Evolutionary conservation across 2,329 filamentous ascomycete species (phyloP), one percentile per base, ranked within the genome.

Genomic region (Zymoseptoria pseudotritici): DNA sequence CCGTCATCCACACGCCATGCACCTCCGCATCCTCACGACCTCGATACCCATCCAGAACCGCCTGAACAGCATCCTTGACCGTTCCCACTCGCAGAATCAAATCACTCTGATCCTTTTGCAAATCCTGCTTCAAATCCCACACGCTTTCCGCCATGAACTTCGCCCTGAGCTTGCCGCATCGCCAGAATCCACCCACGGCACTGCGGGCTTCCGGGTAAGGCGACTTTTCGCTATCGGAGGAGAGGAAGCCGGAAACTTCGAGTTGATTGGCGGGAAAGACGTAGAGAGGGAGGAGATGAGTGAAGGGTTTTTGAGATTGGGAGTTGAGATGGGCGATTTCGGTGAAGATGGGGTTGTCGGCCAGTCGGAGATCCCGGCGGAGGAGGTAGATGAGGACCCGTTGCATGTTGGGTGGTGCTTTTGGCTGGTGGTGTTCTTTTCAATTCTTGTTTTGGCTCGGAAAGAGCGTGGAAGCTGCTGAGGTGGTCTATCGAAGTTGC

Each of bases 331-430:
- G 71, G 24, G 77, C 74, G 6, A 81, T 73, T 60, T 80, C 77
- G 69, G 90, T 80, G 20, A 93, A 80, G 50, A 91, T 80, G 0
- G 88, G 88, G 68, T 92, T 92, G 73, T 93, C 89, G 26, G 83
- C 79, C 24, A 89, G 78, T 61, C 90, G 86, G 20, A 91, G 78
- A 71, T 93, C 90, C 65, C 86, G 84, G 52, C 89, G 84, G 42
- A 92, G 73, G 21, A 92, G 72, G 69, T 91, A 91, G 58, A 93
- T 78, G 56, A 91, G 76, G 22, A 89, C 78, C 51, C 75, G 76
- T 54, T 69, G 62, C 51, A 62, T 58, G 5, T 54, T 46, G 36
- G 36, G 36, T 36, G 52, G 22, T 42, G 36, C 6, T 46, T 42
- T 46, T n/a, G 36, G 36, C 6, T 46, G 36, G 17, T 46, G 36